Evolutionary conservation across 2,329 filamentous ascomycete species (phyloP), one percentile per base, ranked within the genome.

Genomic region (Hypoxylon sp.): DNA sequence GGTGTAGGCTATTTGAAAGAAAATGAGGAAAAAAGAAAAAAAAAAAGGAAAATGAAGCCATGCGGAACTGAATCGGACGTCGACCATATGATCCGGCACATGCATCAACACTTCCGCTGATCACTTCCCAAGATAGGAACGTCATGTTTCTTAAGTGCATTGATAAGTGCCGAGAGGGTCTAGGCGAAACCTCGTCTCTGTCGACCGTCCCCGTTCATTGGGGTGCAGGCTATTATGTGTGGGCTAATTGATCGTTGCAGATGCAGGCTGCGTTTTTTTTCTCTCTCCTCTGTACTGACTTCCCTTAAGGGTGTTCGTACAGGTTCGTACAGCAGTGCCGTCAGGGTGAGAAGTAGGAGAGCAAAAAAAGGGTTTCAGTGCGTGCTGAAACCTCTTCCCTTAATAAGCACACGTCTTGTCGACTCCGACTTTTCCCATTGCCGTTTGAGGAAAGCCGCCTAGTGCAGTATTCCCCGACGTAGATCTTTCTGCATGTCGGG

Each of bases 141-240:
- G 61, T 69, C 66, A 70, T 70, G 69, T 70, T 72, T 70, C 71
- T 70, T 72, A 70, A 70, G 60, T 70, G 66, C 69, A 71, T 72
- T 71, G 66, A 70, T 71, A 73, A 73, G 71, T 73, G 71, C 71
- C 71, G 71, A 73, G 65, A 64, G 43, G 65, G 60, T 62, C 66
- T 65, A 67, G 66, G 70, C 68, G 63, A 70, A 64, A 71, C 68
- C 57, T 67, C 32, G 65, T 71, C 65, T 71, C 64, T 30, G 60
- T 70, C 61, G 63, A 58, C 50, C 50, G 50, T 66, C 63, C 57
- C 57, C 57, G 58, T 63, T 65, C 65, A 69, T 67, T 71, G 68
- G 68, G 57, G 60, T 65, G 66, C 59, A 69, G 66, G 63, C 65
- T 71, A 67, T 71, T 57, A 28, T 58, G 45, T 63, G 50, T 67